Conservation (phyloP, 176 grass and related monocot species). For the Avena sativa region DNA sequence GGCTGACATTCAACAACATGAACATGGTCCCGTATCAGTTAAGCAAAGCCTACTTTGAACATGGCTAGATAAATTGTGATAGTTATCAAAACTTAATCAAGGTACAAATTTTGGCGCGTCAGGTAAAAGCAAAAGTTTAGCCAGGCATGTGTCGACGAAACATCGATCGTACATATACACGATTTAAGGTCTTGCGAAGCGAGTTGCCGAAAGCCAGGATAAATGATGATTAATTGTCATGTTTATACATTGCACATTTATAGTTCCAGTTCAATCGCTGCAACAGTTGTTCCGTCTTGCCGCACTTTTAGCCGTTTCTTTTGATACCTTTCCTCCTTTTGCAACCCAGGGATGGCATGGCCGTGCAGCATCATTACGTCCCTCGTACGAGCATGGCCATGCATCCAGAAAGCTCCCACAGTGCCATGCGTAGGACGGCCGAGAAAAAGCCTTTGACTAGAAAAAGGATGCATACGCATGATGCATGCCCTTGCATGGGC, state of each 20-base stretch:
- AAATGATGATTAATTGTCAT: background rate
- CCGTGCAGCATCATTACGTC: background rate
- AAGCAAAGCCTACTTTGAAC: too few relatives aligned
- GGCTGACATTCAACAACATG: too few relatives aligned
- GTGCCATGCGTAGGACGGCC: constrained; percentile 53
- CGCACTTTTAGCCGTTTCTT: background rate
- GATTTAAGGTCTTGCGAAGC: background rate
- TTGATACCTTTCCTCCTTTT: background rate
- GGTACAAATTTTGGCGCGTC: background rate
- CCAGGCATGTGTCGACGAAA: background rate
- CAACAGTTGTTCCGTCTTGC: background rate
- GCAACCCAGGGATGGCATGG: background rate
- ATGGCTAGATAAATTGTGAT: too few relatives aligned
- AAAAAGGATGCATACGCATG: background rate
- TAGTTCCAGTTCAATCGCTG: background rate
- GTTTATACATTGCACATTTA: background rate
- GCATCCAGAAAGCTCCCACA: constrained; percentile 46
- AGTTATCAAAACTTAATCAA: too few relatives aligned
- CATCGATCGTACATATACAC: too few relatives aligned
- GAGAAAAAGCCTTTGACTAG: constrained; percentile 24
- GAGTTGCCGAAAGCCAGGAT: background rate
- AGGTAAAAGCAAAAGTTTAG: background rate
- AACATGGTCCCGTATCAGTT: background rate
- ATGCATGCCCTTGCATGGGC: constrained; percentile 29
- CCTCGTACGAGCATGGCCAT: constrained; percentile 30